A percentile compares a stretch with the other conserved stretches of the same genome.
Conservation (phyloP, 1,284 basidiomycete species). For the Pholiota adiposa region DNA sequence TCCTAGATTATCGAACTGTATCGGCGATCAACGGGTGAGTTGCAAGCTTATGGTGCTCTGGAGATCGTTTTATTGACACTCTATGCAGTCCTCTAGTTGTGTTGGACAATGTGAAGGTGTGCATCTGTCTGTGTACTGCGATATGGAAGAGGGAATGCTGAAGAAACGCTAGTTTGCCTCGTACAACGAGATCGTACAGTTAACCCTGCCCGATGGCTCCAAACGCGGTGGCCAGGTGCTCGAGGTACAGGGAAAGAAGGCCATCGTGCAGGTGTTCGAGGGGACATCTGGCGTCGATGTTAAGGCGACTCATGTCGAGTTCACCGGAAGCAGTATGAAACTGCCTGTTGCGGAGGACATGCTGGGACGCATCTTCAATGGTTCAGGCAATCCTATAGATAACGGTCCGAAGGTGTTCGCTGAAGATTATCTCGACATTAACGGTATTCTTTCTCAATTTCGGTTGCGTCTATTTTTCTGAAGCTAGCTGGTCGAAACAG, state of each 20-base stretch:
- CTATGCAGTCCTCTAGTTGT: conserved; percentile 85
- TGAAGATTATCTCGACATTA: conserved; percentile 99
- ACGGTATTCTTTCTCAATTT: conserved; percentile 62
- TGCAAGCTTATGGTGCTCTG: conserved; percentile 12
- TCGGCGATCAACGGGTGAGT: conserved; percentile 94
- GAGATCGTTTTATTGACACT: conserved; percentile 14
- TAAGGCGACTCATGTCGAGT: conserved; percentile 96
- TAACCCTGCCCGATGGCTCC: conserved; percentile 95
- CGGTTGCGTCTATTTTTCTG: not conserved
- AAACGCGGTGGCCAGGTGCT: conserved; percentile 97
- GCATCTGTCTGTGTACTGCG: conserved; percentile 5
- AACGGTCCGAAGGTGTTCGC: conserved; percentile 99
- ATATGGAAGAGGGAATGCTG: not conserved
- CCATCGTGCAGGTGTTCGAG: conserved; percentile 99
- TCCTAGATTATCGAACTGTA: conserved; percentile 91
- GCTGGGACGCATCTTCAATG: conserved; percentile 99
- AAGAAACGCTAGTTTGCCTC: conserved; percentile 79
- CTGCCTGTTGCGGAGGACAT: conserved; percentile 99
- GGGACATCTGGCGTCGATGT: conserved; percentile 98
- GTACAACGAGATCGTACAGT: conserved; percentile 99
- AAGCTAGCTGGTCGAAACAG: conserved; percentile 43
- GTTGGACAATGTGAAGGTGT: conserved; percentile 97
- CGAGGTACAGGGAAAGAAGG: conserved; percentile 98
- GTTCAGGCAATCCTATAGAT: conserved; percentile 97
- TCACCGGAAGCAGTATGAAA: conserved; percentile 98